Percentiles rank a stretch among this genome's conserved stretches.
Evolutionary conservation across 495 filamentous ascomycete genomes (phyloP).

Genomic region (Durotheca rogersii): DNA sequence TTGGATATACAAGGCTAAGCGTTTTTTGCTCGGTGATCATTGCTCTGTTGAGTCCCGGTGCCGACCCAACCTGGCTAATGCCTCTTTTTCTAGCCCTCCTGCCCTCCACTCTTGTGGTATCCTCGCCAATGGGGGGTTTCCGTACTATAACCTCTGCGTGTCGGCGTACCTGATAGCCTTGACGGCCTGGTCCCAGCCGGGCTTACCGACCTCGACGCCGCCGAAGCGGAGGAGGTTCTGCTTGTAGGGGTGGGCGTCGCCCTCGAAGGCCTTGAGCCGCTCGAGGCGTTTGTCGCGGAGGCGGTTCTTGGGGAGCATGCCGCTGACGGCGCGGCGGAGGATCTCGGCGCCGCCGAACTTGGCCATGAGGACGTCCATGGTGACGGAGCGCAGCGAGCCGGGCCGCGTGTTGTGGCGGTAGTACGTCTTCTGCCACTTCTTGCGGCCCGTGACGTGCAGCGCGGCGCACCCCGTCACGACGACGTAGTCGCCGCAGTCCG

Average conservation of each 20-base stretch:
- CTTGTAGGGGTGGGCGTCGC: conserved; percentile 86
- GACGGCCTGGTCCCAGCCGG: conserved; percentile 47
- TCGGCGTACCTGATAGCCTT: conserved; percentile 45
- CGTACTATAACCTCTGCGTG: conserved; percentile 42
- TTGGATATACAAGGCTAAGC: conserved; percentile 22
- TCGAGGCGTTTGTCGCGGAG: conserved; percentile 80
- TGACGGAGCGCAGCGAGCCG: conserved; percentile 81
- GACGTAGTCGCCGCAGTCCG: conserved; percentile 99
- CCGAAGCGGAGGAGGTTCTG: conserved; percentile 76
- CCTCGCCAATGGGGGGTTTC: no score
- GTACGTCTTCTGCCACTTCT: conserved; percentile 91
- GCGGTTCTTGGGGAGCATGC: conserved; percentile 97
- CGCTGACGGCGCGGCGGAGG: conserved; percentile 83
- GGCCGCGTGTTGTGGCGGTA: conserved; percentile 90
- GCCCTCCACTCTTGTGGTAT: no score
- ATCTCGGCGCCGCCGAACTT: conserved; percentile 96
- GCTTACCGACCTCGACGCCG: conserved; percentile 52
- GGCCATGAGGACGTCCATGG: conserved; percentile 90
- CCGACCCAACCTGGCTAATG: not conserved
- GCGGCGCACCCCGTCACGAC: conserved; percentile 87
- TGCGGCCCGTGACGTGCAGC: conserved; percentile 85
- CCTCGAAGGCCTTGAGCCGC: conserved; percentile 94
- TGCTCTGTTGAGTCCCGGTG: not conserved
- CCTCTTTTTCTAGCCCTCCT: not conserved
- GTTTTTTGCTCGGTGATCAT: conserved; percentile 5